phyloP scores from a whole-genome alignment of 2,329 filamentous ascomycete genomes.

The Fusarium oxysporum region DNA sequence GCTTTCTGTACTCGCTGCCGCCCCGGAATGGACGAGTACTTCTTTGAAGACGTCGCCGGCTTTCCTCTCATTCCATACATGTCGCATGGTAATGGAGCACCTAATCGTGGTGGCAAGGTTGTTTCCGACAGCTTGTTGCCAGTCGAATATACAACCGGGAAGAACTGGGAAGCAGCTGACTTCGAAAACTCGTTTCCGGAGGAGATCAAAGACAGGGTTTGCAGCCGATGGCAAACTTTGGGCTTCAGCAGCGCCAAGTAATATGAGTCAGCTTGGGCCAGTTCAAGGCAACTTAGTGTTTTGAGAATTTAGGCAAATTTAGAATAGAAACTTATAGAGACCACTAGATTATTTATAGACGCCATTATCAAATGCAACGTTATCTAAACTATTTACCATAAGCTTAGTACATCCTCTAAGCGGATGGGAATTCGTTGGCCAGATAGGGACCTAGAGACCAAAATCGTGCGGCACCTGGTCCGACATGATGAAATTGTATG shows the following conservation, averaged over 20 bases:
- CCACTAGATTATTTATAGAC: not conserved
- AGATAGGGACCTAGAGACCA: not conserved
- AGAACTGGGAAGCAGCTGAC: constrained; percentile 45
- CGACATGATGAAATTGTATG: constrained; percentile 35
- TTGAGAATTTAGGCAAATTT: not conserved
- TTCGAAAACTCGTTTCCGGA: constrained; percentile 52
- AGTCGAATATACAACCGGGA: constrained; percentile 54
- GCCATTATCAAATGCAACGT: no score
- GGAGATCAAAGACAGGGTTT: constrained; percentile 9
- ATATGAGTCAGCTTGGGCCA: rapidly evolving
- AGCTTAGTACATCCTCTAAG: not conserved
- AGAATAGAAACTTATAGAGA: not conserved
- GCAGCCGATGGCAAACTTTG: not conserved
- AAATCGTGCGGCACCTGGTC: constrained; percentile 5
- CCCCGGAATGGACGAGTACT: constrained; percentile 56
- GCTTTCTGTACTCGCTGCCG: constrained; percentile 61
- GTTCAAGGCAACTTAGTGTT: no score
- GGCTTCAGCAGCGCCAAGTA: not conserved
- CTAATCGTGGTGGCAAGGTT: constrained; percentile 56
- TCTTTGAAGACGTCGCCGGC: constrained; percentile 56
- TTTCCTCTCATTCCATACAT: constrained; percentile 62
- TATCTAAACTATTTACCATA: no score
- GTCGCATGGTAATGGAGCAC: constrained; percentile 52
- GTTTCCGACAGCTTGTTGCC: constrained; percentile 58
- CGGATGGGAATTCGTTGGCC: not conserved